Evolutionary conservation across 768 basidiomycete species (phyloP), one percentile per base, ranked within the genome.

Genomic region (Panaeolus cyanescens): DNA sequence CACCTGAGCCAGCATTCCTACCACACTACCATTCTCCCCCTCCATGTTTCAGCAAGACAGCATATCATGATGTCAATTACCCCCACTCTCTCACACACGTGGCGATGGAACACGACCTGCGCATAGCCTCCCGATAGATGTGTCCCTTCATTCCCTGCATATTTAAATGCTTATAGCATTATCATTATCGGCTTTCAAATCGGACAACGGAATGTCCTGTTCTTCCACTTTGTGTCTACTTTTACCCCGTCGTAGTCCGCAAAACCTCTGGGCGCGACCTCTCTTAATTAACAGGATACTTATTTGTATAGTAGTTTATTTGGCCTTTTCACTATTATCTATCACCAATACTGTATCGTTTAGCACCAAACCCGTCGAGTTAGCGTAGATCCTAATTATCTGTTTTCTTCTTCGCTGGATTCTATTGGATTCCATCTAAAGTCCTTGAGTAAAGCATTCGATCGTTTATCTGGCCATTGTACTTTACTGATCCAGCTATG

Each of bases 1-100:
- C 25, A 28, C 45, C 45, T 50, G 25, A 50, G 15, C 8, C 25
- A 6, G 25, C 9, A 30, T 28, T 50, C 7, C 25, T 28, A 15
- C 25, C 45, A 50, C 45, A 50, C 8, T 50, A 50, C 45, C 9
- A 50, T 28, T 28, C 45, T 6, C 30, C 45, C 3, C 17, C n/a
- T 25, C 30, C 45, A n/a, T 50, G 45, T 50, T 50, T 50, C 45
- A 50, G 45, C 45, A 50, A 50, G 45, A 50, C 45, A 28, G 25
- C 12, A 8, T 50, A 50, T 50, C 45, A 50, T 28, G 45, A 50
- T 50, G 45, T 50, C 45, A 50, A 50, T 28, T 50, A 50, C 45
- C 45, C 45, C 45, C 25, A 22, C 45, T 50, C 25, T 15, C 30
- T 25, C 25, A 2, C 45, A 15, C 45, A 50, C 45, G 45, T 50